Evolutionary conservation across 768 basidiomycete species (phyloP).

Genomic region (Boletales sp.): DNA sequence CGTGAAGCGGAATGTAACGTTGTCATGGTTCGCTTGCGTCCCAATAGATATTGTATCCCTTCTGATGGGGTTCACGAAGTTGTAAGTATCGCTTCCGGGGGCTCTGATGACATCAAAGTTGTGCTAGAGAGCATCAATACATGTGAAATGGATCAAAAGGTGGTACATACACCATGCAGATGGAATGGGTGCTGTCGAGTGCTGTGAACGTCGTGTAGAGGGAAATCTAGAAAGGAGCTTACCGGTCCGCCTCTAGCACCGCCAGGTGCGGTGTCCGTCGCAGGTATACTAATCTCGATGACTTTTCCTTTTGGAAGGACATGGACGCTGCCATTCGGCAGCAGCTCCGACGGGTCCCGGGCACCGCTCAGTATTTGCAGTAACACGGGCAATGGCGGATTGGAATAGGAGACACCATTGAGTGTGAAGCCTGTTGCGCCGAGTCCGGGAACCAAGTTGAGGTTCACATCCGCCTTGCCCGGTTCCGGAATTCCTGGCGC

Average conservation of each 20-base stretch:
- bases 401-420: constrained; percentile 12
- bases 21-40: constrained; percentile 36
- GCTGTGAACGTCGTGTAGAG: background rate
- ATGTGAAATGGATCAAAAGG: background rate
- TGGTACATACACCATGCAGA: constrained; percentile 24
- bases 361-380: constrained; percentile 45
- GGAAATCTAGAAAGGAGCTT: constrained; percentile 6
- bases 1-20: constrained; percentile 56
- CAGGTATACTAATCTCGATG: constrained; percentile 30
- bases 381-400: constrained; percentile 39
- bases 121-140: constrained; percentile 24
- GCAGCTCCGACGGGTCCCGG: constrained; percentile 23
- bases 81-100: constrained; percentile 20
- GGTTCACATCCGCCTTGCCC: constrained; percentile 40
- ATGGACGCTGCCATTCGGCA: constrained; percentile 23
- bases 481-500: constrained; percentile 37
- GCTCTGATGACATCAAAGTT: constrained; percentile 34
- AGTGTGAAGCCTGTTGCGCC: constrained; percentile 1
- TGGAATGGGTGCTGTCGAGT: constrained; percentile 27
- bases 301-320: constrained; percentile 13
- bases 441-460: constrained; percentile 18
- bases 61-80: constrained; percentile 35
- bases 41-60: constrained; percentile 28
- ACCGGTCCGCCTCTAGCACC: constrained; percentile 20
- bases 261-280: constrained; percentile 9